Base-by-base conservation (phyloP, 345 rosid genomes). In the Sisymbrium altissimum region DNA sequence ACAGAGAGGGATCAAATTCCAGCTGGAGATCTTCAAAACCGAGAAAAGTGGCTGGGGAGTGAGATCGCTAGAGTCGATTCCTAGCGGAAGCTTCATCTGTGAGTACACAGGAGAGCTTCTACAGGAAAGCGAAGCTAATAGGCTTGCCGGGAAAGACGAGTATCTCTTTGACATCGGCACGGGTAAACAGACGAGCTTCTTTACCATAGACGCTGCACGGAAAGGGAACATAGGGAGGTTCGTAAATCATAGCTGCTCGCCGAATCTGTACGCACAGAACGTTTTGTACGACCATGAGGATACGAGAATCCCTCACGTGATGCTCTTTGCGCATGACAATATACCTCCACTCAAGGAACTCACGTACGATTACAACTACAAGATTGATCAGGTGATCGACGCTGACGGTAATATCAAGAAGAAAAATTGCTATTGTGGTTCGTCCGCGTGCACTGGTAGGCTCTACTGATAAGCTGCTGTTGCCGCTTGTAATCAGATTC, bases 241-340 rank as follows among this genome's bases (percentile, higher is more conserved):
- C 65, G 81, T 95, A 58, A 95, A 95, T 82, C 97, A 95, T 68
- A 90, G 97, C 54, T 95, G 97, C 80, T 85, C 96, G 2, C 99
- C 97, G 2, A 95, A 92, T 81, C 83, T 92, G 32, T 92, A 95
- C 56, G 98, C 99, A 4, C 99, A 92, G 52, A 81, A 88, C 54
- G 90, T 95, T 36, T 85, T 95, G 61, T 90, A 83, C 68, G 97
- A 92, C 68, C 96, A 87, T 0, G 87, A 75, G 7, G 92, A 87
- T 73, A 78, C 49, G 69, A 87, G 92, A 72, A 82, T 90, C 64
- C 97, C 97, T 62, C 97, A 88, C 70, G 81, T 92, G 68, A 92
- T 95, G 96, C 67, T 92, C 56, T 92, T 95, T 74, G 93, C 97
- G 1, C 75, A 71, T 9, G 93, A 89, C 70, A 89, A 91, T 77